A percentile compares a stretch with the other conserved stretches of the same genome.
Evolutionary conservation across 371 early-diverging fungal species (phyloP).

Genomic region (Lichtheimia ramosa): DNA sequence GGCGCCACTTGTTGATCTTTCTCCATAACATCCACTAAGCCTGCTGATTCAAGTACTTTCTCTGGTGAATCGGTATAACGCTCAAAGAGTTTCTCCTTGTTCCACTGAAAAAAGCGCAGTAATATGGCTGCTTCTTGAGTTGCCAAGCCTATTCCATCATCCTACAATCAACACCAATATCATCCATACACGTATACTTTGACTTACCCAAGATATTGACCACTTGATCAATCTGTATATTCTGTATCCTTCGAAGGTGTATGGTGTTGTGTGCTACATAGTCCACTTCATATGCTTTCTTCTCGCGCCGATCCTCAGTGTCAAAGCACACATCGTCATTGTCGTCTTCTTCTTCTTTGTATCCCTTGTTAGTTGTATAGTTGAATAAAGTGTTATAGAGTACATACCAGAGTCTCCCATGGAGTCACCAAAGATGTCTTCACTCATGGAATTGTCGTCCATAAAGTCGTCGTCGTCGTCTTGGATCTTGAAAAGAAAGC

Average conservation of each 20-base stretch:
- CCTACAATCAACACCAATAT: neutral
- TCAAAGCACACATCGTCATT: constrained; percentile 19
- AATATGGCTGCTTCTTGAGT: constrained; percentile 61
- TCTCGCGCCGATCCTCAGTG: constrained; percentile 8
- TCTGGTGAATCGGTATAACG: constrained; percentile 75
- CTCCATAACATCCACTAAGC: constrained; percentile 26
- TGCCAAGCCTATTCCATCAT: constrained; percentile 47
- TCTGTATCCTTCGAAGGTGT: constrained; percentile 16
- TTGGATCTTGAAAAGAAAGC: no score
- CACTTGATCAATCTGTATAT: constrained; percentile 20
- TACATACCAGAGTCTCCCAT: constrained; percentile 8
- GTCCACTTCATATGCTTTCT: constrained; percentile 22
- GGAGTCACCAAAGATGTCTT: constrained; percentile 11
- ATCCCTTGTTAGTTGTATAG: neutral
- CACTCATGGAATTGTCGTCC: constrained; percentile 3
- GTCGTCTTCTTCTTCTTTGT: constrained; percentile 12
- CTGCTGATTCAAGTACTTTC: constrained; percentile 62
- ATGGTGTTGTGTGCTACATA: constrained; percentile 13
- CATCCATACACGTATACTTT: no score
- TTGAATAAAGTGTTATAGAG: no score
- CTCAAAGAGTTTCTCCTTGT: constrained; percentile 86
- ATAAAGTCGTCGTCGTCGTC: no score
- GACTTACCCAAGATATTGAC: constrained; percentile 20
- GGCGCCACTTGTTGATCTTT: neutral
- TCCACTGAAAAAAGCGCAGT: constrained; percentile 79